Evolutionary conservation across 768 basidiomycete genomes (phyloP).

Genomic region (Mycena olivaceomarginata): DNA sequence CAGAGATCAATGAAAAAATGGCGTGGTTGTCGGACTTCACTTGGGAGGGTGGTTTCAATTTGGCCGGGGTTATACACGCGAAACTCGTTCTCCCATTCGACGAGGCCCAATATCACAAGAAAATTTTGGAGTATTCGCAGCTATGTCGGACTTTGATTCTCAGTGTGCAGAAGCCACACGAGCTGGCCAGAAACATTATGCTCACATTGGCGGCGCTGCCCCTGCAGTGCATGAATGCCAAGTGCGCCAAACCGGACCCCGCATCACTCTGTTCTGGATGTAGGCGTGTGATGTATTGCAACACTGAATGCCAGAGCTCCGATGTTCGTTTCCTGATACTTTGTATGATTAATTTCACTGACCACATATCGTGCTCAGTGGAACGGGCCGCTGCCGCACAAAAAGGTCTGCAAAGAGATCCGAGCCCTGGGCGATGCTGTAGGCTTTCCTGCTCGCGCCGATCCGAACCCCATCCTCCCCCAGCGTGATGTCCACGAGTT

Average conservation of each 20-base stretch:
- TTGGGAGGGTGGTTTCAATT: constrained; percentile 12
- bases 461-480: constrained; percentile 15
- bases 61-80: constrained; percentile 32
- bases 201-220: constrained; percentile 34
- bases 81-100: constrained; percentile 40
- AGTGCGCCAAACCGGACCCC: constrained; percentile 6
- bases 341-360: background rate
- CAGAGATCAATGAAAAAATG: constrained; percentile 26
- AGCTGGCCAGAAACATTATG: constrained; percentile 38
- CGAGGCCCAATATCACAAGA: constrained; percentile 28
- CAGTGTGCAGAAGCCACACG: constrained; percentile 24
- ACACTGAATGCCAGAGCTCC: constrained; percentile 19
- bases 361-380: constrained; percentile 23
- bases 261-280: constrained; percentile 30
- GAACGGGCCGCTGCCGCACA: constrained; percentile 33
- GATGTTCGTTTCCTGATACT: constrained; percentile 22
- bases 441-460: constrained; percentile 27
- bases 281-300: constrained; percentile 33
- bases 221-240: constrained; percentile 29
- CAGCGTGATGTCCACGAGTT: constrained; percentile 21
- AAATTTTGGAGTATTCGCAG: constrained; percentile 21
- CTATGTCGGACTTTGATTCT: constrained; percentile 14
- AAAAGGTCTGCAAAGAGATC: constrained; percentile 38
- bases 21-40: background rate
- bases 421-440: constrained; percentile 33